These are phyloP conservation scores for Gamarada debralockiae DNA, from an alignment of 495 filamentous ascomycete species.

Conservation along the genomic window DNA sequence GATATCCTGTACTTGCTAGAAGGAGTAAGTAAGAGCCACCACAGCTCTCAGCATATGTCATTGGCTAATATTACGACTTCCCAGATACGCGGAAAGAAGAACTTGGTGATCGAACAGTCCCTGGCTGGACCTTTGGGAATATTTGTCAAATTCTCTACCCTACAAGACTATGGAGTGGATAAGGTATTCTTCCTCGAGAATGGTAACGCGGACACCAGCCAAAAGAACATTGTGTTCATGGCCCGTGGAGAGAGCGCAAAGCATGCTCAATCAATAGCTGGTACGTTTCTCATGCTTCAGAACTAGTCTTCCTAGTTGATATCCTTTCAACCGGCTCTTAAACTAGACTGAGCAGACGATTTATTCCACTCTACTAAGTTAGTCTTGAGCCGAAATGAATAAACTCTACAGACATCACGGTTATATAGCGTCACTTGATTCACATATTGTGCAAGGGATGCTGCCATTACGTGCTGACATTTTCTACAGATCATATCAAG, in stretches of 20 bases:
- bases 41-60: conserved; percentile 7
- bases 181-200: conserved; percentile 95
- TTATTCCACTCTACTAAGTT: conserved; percentile 55
- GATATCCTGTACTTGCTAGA: conserved; percentile 84
- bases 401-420: too few species aligned
- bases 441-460: conserved; percentile 15
- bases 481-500: conserved; percentile 79
- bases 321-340: conserved; percentile 38
- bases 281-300: conserved; percentile 52
- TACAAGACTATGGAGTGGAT: conserved; percentile 90
- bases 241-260: conserved; percentile 81
- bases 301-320: neutral
- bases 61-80: neutral
- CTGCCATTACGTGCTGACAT: conserved; percentile 23
- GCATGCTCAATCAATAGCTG: conserved; percentile 78
- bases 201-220: conserved; percentile 83
- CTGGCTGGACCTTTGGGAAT: conserved; percentile 86
- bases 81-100: conserved; percentile 97
- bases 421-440: too few species aligned
- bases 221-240: conserved; percentile 93
- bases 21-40: conserved; percentile 68
- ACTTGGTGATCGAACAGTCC: conserved; percentile 86
- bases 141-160: conserved; percentile 84
- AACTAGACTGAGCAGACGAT: conserved; percentile 60
- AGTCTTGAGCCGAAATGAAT: conserved; percentile 65